These are phyloP conservation scores for Ascochyta rabiei DNA, from an alignment of 2,329 filamentous ascomycete genomes.

Conservation along the genomic window DNA sequence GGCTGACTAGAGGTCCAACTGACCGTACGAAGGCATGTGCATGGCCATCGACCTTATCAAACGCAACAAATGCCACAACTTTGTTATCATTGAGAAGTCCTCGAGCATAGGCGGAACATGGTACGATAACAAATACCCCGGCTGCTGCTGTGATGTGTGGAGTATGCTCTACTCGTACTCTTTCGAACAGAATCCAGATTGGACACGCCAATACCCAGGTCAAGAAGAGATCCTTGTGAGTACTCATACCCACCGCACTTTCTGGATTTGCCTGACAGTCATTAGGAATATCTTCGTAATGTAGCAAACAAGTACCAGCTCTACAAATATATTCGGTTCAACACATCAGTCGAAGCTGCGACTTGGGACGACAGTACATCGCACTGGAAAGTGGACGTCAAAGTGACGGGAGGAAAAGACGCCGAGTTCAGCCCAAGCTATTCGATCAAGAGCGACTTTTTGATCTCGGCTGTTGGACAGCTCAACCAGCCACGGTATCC, in stretches of 20 bases:
- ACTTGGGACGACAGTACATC: slow-evolving; percentile 60
- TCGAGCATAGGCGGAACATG: slow-evolving; percentile 61
- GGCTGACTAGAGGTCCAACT: neutral
- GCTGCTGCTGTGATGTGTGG: slow-evolving; percentile 62
- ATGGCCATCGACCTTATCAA: slow-evolving; percentile 64
- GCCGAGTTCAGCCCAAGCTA: slow-evolving; percentile 60
- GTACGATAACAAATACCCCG: slow-evolving; percentile 64
- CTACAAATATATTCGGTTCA: slow-evolving; percentile 64
- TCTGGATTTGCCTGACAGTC: neutral
- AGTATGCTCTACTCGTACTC: slow-evolving; percentile 64
- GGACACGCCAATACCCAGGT: slow-evolving; percentile 64
- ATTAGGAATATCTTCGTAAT: slow-evolving; percentile 57
- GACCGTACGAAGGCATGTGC: slow-evolving; percentile 53
- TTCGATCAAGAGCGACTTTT: slow-evolving; percentile 61
- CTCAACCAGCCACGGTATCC: slow-evolving; percentile 61
- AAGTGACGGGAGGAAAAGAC: slow-evolving; percentile 59
- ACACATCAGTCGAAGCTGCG: slow-evolving; percentile 59
- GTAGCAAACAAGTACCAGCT: slow-evolving; percentile 62
- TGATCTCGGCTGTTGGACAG: slow-evolving; percentile 65
- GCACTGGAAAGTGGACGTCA: slow-evolving; percentile 59
- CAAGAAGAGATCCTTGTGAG: slow-evolving; percentile 64
- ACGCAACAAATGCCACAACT: slow-evolving; percentile 58
- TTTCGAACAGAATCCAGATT: slow-evolving; percentile 65
- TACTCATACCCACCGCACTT: neutral
- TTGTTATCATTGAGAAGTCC: slow-evolving; percentile 63